These are phyloP conservation scores for Chlorella sp. DNA, from an alignment of 139 green algal species.

Conservation along the genomic window DNA sequence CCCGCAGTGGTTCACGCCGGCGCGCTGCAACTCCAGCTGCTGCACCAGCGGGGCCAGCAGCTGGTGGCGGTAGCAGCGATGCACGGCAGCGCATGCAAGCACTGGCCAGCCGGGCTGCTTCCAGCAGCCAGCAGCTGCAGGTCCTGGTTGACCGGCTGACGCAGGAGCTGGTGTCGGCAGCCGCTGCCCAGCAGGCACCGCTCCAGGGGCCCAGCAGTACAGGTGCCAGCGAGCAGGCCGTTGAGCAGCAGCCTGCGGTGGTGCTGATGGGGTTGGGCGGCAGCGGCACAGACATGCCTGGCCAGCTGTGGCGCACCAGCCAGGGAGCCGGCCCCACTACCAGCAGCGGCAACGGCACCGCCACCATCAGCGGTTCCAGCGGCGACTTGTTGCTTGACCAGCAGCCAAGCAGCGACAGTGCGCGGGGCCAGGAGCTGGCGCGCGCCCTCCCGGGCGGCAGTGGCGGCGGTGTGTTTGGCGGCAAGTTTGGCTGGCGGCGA, in stretches of 20 bases:
- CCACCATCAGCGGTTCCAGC: neutral
- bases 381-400: neutral
- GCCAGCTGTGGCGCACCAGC: neutral
- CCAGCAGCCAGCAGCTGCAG: conserved; percentile 11
- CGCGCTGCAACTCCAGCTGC: neutral
- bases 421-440: neutral
- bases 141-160: conserved; percentile 5
- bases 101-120: neutral
- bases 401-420: neutral
- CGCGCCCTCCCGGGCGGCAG: neutral
- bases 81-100: neutral
- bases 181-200: neutral
- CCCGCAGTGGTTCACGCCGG: neutral
- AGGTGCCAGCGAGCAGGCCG: neutral
- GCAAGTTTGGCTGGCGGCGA: neutral
- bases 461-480: neutral
- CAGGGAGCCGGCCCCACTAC: neutral
- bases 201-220: neutral
- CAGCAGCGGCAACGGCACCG: neutral
- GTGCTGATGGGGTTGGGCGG: neutral
- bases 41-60: no score
- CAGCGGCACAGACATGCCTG: neutral
- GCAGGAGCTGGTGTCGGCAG: neutral
- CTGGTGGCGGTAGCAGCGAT: neutral
- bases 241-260: conserved; percentile 1